Base-by-base conservation (phyloP, 305 asterid genomes). In the Coffea humblotiana region DNA sequence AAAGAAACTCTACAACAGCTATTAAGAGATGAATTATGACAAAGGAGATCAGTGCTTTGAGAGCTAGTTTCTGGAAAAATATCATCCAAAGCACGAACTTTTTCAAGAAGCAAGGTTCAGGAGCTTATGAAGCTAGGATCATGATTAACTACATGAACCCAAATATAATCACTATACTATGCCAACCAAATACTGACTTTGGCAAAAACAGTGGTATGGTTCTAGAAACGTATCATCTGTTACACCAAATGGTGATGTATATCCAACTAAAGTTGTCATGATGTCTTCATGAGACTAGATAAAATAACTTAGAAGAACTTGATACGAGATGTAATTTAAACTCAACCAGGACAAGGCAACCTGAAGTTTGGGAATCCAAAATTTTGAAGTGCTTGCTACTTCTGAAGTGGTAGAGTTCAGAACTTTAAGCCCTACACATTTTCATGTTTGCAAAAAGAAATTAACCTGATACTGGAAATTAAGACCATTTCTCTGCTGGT, bases 401-500 rank as follows among this genome's bases (percentile, higher is more conserved):
- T 67, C 47, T 35, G 9, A 68, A 35, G 72, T 3, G 49, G 27
- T 19, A 37, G 27, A 1, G 75, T 48, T 65, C 43, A 45, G 6
- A 45, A 21, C 74, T 45, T 3, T 4, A 45, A 27, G 12, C 19
- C 27, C 27, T 37, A 71, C 3, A 45, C 1, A 2, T 2, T 35
- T 32, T 40, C 49, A 48, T 43, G 10, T 10, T 43, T 45, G 64
- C 3, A 25, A 16, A 16, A n/a, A 18, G 58, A 52, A 35, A 72
- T 63, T 18, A 27, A 79, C 77, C 78, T 61, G 72, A 72, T 45
- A 79, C 10, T 8, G 40, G n/a, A 56, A 69, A 72, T 16, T 18
- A 23, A 3, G 8, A 29, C 35, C 66, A 79, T 72, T 63, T 45
- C 40, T 37, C 0, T 40, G 65, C 14, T 72, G 48, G 6, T 18